Evolutionary conservation across 257 asterid genomes (phyloP).

Genomic region (Lantana camara): DNA sequence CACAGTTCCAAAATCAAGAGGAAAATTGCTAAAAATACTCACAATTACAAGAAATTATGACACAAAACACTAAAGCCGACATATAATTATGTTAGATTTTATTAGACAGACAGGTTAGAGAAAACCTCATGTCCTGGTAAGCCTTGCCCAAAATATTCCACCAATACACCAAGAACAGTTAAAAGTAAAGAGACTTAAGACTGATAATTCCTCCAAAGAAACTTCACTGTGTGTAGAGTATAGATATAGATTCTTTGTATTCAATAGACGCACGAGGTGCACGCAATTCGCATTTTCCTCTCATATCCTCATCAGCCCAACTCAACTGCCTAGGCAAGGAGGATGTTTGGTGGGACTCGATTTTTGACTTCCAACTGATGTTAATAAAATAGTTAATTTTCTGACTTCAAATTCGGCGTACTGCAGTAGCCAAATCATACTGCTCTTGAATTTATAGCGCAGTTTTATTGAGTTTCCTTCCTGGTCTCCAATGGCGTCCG

Average conservation of each 20-base stretch:
- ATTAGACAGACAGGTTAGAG: no score
- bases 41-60: no score
- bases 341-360: background rate
- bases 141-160: no score
- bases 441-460: background rate
- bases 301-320: no score
- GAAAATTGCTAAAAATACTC: no score
- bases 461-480: background rate
- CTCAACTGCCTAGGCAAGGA: background rate
- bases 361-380: slow-evolving; percentile 3
- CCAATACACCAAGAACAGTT: no score
- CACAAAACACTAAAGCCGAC: no score
- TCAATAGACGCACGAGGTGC: slow-evolving; percentile 32
- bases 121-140: no score
- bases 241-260: background rate
- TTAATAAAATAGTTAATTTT: no score
- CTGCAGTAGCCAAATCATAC: background rate
- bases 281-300: background rate
- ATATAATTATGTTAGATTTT: no score
- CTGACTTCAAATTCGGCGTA: background rate
- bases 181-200: background rate
- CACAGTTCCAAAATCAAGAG: no score
- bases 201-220: background rate
- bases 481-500: slow-evolving; percentile 52
- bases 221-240: no score